A percentile compares a stretch with the other conserved stretches of the same genome.
Conservation (phyloP, 371 early-diverging fungal species). For the Actinomortierella ambigua region DNA sequence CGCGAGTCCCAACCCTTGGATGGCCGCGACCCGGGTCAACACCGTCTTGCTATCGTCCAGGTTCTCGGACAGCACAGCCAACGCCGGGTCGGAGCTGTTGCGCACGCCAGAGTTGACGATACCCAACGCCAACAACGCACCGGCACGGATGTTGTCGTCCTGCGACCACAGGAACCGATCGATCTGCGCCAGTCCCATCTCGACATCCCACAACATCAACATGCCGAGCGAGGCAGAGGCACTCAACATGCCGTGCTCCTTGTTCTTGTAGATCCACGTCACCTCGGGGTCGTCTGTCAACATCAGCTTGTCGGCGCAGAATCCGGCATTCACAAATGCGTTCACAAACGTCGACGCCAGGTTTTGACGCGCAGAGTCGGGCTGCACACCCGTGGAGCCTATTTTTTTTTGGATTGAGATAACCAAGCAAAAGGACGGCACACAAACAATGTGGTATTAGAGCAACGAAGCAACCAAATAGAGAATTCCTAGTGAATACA, state of each 20-base stretch:
- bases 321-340: constrained; percentile 97
- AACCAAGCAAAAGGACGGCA: too few species aligned
- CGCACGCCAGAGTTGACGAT: constrained; percentile 89
- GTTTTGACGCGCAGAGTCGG: constrained; percentile 95
- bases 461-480: neutral
- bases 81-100: constrained; percentile 92
- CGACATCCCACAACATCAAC: constrained; percentile 94
- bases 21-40: constrained; percentile 47
- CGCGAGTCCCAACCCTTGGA: constrained; percentile 85
- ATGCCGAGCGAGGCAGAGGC: constrained; percentile 94
- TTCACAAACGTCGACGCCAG: constrained; percentile 97
- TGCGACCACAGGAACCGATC: constrained; percentile 92
- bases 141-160: constrained; percentile 87
- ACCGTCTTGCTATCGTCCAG: constrained; percentile 62
- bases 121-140: constrained; percentile 94
- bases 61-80: constrained; percentile 89
- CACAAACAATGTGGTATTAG: neutral
- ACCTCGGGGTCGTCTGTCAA: constrained; percentile 74
- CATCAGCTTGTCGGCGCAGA: constrained; percentile 93
- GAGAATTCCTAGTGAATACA: neutral
- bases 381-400: constrained; percentile 64
- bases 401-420: too few species aligned
- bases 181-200: constrained; percentile 86
- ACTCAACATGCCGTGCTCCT: constrained; percentile 94
- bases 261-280: constrained; percentile 96